These are phyloP conservation scores for Pterula multifida DNA, from an alignment of 1,284 basidiomycete species.

Conservation along the genomic window DNA sequence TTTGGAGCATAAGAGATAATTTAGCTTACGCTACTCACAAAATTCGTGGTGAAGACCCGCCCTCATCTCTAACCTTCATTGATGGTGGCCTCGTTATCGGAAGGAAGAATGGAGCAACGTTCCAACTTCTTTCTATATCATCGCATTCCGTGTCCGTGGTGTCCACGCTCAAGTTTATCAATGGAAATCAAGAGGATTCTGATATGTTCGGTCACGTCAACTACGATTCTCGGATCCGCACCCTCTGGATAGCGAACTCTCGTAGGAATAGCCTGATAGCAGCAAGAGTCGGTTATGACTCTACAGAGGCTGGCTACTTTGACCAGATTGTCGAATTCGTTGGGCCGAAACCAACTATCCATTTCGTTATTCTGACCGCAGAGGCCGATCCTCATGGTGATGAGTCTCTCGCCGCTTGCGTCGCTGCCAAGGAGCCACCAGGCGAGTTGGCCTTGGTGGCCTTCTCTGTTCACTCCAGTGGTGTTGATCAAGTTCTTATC, in stretches of 20 bases:
- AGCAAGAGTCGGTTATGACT: constrained; percentile 59
- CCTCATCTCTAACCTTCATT: constrained; percentile 70
- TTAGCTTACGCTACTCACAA: constrained; percentile 61
- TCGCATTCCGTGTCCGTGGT: constrained; percentile 44
- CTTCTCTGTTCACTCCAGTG: constrained; percentile 71
- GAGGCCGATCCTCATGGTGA: constrained; percentile 69
- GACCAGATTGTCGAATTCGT: constrained; percentile 72
- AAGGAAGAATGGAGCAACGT: constrained; percentile 66
- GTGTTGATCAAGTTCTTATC: constrained; percentile 75
- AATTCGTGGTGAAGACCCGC: constrained; percentile 62
- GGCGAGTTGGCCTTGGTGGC: constrained; percentile 70
- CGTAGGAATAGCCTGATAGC: constrained; percentile 73
- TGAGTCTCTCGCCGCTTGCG: constrained; percentile 68
- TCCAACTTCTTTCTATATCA: constrained; percentile 63
- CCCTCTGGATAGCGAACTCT: constrained; percentile 75
- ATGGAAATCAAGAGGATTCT: constrained; percentile 45
- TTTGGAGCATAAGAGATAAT: constrained; percentile 69
- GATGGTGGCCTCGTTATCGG: constrained; percentile 71
- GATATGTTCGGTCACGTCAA: constrained; percentile 79
- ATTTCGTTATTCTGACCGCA: constrained; percentile 73
- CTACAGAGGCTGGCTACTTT: constrained; percentile 45
- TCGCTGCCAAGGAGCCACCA: constrained; percentile 63
- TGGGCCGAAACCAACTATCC: constrained; percentile 73
- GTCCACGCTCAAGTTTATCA: constrained; percentile 70
- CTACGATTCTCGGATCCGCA: constrained; percentile 71